Evolutionary conservation across 2,329 filamentous ascomycete species (phyloP).

Genomic region (Cladosporium velox): DNA sequence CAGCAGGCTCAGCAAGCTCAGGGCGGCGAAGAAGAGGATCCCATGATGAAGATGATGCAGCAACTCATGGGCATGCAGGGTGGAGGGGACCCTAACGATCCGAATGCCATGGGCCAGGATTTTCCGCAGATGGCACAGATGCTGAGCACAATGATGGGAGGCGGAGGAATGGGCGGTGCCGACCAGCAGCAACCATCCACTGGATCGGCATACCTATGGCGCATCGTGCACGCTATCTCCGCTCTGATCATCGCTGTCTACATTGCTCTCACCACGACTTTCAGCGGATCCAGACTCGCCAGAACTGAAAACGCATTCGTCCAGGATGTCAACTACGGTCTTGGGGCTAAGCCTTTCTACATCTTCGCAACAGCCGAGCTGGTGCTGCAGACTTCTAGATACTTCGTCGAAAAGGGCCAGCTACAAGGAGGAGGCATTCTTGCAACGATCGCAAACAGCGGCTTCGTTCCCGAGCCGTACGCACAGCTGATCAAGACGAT

Average conservation of each 20-base stretch:
- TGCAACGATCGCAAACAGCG: constrained; percentile 58
- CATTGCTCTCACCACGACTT: constrained; percentile 67
- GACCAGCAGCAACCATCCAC: constrained; percentile 41
- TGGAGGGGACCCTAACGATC: constrained; percentile 29
- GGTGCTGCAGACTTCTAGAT: constrained; percentile 68
- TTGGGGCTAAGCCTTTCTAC: constrained; percentile 67
- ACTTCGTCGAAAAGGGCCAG: constrained; percentile 66
- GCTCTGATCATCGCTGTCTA: constrained; percentile 70
- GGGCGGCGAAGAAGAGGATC: constrained; percentile 52
- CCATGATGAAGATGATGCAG: constrained; percentile 73
- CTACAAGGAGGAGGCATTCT: constrained; percentile 63
- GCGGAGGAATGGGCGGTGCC: constrained; percentile 26
- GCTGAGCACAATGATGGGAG: constrained; percentile 48
- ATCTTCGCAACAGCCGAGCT: constrained; percentile 79
- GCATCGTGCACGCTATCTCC: constrained; percentile 71
- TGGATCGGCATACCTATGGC: constrained; percentile 62
- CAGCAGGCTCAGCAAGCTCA: constrained; percentile 24
- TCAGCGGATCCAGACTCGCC: constrained; percentile 65
- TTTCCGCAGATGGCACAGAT: constrained; percentile 48
- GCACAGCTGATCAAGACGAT: constrained; percentile 62
- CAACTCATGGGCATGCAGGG: constrained; percentile 63
- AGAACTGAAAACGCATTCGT: constrained; percentile 44
- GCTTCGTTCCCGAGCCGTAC: constrained; percentile 65
- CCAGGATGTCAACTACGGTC: constrained; percentile 41
- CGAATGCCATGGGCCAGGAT: constrained; percentile 42